A percentile compares a stretch with the other conserved stretches of the same genome.
Conservation (phyloP, 129 eudicot species). For the Deinandra increscens region DNA sequence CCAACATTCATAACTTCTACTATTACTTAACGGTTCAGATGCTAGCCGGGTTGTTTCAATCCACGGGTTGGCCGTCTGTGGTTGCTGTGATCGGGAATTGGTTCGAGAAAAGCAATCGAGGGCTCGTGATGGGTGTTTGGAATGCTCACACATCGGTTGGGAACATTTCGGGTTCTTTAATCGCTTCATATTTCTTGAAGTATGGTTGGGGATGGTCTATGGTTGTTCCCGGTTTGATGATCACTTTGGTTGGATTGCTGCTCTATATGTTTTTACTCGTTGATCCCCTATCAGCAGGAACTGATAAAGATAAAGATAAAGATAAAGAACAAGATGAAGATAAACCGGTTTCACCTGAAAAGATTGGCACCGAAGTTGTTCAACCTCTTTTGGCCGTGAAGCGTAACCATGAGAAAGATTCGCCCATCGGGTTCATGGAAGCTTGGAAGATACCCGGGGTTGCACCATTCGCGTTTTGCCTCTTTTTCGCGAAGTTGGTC, state of each 20-base stretch:
- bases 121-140: slow-evolving; percentile 97
- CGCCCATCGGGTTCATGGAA: slow-evolving; percentile 75
- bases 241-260: slow-evolving; percentile 53
- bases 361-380: slow-evolving; percentile 38
- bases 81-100: slow-evolving; percentile 95
- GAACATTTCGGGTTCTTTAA: slow-evolving; percentile 78
- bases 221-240: slow-evolving; percentile 80
- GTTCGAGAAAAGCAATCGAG: slow-evolving; percentile 86
- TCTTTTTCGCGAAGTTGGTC: slow-evolving; percentile 91
- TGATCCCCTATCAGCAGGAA: slow-evolving; percentile 70
- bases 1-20: slow-evolving; percentile 64
- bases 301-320: slow-evolving; percentile 36
- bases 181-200: slow-evolving; percentile 75
- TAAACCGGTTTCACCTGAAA: slow-evolving; percentile 30
- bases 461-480: slow-evolving; percentile 88
- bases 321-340: no score
- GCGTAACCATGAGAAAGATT: slow-evolving; percentile 35
- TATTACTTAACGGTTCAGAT: slow-evolving; percentile 78
- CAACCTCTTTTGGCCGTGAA: slow-evolving; percentile 52
- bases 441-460: slow-evolving; percentile 98
- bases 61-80: slow-evolving; percentile 99
- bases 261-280: slow-evolving; percentile 62
- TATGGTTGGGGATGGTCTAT: slow-evolving; percentile 99
- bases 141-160: slow-evolving; percentile 91
- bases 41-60: slow-evolving; percentile 92